Evolutionary conservation across 768 basidiomycete species (phyloP).

Genomic region (Baorangia bicolor): DNA sequence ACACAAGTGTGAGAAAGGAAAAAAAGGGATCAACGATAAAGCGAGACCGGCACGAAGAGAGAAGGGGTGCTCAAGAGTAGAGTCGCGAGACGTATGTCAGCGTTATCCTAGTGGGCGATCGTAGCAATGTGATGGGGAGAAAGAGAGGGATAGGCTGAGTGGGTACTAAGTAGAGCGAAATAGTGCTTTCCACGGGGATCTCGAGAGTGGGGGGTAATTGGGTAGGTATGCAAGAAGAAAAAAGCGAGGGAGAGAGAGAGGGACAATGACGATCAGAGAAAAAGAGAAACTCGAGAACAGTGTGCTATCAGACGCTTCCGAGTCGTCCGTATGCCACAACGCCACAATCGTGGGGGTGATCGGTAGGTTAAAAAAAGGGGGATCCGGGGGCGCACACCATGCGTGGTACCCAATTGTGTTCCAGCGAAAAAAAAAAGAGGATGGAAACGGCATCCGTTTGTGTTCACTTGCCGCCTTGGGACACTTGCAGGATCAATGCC

Average conservation of each 20-base stretch:
- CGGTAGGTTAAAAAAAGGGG: neutral
- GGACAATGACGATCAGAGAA: constrained; percentile 1
- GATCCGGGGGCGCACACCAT: neutral
- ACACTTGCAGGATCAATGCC: constrained; percentile 36
- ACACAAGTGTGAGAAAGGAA: neutral
- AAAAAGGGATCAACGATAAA: neutral
- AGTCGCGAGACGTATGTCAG: constrained; percentile 1
- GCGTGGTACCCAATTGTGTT: neutral
- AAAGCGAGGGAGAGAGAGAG: neutral
- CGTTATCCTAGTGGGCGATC: constrained; percentile 1
- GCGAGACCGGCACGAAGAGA: neutral
- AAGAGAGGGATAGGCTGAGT: neutral
- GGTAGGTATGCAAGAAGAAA: constrained; percentile 9
- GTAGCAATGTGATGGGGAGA: constrained; percentile 6
- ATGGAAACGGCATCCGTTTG: neutral
- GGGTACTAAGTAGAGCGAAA: constrained; percentile 1
- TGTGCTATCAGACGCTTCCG: neutral
- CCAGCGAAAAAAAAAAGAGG: neutral
- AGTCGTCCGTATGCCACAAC: neutral
- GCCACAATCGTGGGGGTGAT: neutral
- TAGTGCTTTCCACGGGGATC: constrained; percentile 9
- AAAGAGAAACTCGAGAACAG: neutral
- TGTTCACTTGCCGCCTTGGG: constrained; percentile 28
- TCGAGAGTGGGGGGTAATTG: constrained; percentile 2
- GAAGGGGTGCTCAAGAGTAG: neutral